Base-by-base conservation (phyloP, 2,329 filamentous ascomycete species). In the Cordyceps fumosorosea region DNA sequence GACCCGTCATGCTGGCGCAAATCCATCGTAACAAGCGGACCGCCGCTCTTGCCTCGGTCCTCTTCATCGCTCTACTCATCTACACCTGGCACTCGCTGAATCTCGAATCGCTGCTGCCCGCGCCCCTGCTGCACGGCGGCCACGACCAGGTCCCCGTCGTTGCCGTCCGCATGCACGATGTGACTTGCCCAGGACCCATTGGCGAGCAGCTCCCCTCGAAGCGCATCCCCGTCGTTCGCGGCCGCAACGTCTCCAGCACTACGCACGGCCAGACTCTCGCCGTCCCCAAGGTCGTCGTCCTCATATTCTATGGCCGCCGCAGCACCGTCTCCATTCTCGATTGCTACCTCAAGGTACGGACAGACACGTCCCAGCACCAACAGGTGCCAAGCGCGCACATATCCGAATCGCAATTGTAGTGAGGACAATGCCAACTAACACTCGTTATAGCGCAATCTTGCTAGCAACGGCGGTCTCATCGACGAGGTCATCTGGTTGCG, bases 281-380 rank as follows among this genome's bases (percentile, higher is more conserved):
- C 16, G 60, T 62, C 8, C 60, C 60, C 64, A 76, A 74, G 65
- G 69, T 81, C n/a, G 73, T 80, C 63, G 78, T 72, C 18, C 71
- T 80, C 62, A 76, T 81, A 0, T 81, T 81, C 62, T 81, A 73
- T 63, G 79, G 78, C 22, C 74, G 78, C 18, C 74, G 74, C 56
- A 69, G 73, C 61, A 75, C 75, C 11, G 76, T 80, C 26, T 75
- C 78, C 37, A 75, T 81, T 32, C 66, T 81, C 47, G 78, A 80
- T 64, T 81, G 79, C 63, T 81, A 80, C 63, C 67, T 78, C 42
- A 73, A 76, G 72, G 73, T 76, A 67, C 52, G 59, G 50, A 58
- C 29, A 34, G 34, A 20, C 16, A 12, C 16, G 18, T 14, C 40
- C 40, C 40, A 14, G n/a, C 5, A 20, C 16, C 22, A n/a, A n/a